Base-by-base conservation (phyloP, 306 rosid species). In the Gastrolobium bilobum region DNA sequence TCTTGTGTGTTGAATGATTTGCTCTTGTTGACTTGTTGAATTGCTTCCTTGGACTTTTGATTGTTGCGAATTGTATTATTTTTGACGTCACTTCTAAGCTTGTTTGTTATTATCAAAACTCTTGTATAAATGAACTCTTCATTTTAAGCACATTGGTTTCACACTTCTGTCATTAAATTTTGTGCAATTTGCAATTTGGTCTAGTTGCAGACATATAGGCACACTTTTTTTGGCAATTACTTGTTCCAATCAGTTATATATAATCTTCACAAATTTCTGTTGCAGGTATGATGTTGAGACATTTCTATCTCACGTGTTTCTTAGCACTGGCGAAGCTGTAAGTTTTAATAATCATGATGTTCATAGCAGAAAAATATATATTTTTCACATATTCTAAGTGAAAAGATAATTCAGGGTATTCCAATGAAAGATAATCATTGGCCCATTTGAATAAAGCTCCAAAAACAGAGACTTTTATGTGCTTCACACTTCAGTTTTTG, bases 281-380 rank as follows among this genome's bases (percentile, higher is more conserved):
- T 83, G 85, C 93, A 95, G 99, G 99, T 95, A 95, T 67, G 99
- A 95, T 73, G 96, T 95, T 31, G 97, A 93, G 15, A 73, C 65
- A 71, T 91, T 95, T 79, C 69, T 93, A 44, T 87, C 86, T 47
- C 99, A 90, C 83, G 84, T 97, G 80, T 84, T 82, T 83, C 83
- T 76, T 65, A 78, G 90, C 86, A 74, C 83, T 1, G 98, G 92
- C 37, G 99, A 93, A 84, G 85, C 95, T 87, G 99, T 93, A 91
- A 93, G 98, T 89, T 46, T 65, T 40, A 63, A 70, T 15, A 14
- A 67, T 75, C 48, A 47, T 7, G 43, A 15, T 76, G 67, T 77
- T 34, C 59, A 43, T 77, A 15, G 37, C 77, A n/a, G n/a, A n/a
- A n/a, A n/a, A n/a, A n/a, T n/a, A n/a, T n/a, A n/a, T n/a, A n/a